A percentile compares a stretch with the other conserved stretches of the same genome.
phyloP scores from a whole-genome alignment of 257 asterid species.

The Solanum commersonii region DNA sequence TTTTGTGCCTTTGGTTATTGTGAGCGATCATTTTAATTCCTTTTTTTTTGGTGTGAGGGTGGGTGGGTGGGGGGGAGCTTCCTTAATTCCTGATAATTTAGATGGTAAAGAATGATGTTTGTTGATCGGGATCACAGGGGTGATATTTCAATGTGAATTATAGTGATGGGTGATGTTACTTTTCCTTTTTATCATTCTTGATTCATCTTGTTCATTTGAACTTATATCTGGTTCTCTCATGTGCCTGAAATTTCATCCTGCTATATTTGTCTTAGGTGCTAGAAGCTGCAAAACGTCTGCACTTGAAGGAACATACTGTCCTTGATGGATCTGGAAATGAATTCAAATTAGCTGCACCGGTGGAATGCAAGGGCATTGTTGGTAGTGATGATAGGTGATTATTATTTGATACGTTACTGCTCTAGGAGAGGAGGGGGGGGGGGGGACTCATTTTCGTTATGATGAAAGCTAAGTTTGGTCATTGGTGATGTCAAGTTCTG shows the following conservation, averaged over 20 bases:
- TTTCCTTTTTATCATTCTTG: neutral
- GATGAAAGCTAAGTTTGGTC: neutral
- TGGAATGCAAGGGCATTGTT: slow-evolving; percentile 97
- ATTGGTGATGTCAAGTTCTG: neutral
- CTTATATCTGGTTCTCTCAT: neutral
- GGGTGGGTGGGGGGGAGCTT: neutral
- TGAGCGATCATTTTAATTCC: neutral
- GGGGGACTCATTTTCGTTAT: neutral
- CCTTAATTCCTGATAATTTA: neutral
- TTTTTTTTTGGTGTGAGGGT: neutral
- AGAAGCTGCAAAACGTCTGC: slow-evolving; percentile 89
- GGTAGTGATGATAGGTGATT: slow-evolving; percentile 96
- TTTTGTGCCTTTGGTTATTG: neutral
- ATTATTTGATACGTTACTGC: neutral
- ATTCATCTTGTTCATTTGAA: neutral
- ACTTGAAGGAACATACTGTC: slow-evolving; percentile 82
- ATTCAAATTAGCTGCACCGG: slow-evolving; percentile 90
- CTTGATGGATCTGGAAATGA: slow-evolving; percentile 79
- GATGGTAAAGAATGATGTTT: neutral
- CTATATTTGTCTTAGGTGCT: slow-evolving; percentile 39
- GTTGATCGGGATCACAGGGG: neutral
- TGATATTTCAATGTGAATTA: neutral
- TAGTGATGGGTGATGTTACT: neutral
- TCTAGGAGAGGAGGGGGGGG: neutral
- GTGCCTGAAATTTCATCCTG: neutral